Percentiles rank a stretch among this genome's conserved stretches.
These are phyloP conservation scores for Candida suzukii DNA, from an alignment of 805 yeast species.

Conservation along the genomic window DNA sequence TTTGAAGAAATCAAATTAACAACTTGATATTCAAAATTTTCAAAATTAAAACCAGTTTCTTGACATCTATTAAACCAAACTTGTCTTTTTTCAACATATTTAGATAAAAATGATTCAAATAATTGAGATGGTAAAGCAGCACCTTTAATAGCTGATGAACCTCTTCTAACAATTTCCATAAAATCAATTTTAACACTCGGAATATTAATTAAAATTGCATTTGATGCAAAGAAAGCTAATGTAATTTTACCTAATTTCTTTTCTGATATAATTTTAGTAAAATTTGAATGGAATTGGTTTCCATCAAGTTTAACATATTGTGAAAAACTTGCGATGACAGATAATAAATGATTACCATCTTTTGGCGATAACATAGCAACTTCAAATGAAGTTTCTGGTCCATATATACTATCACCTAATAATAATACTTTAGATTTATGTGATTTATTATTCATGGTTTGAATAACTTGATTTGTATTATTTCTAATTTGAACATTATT, in stretches of 20 bases:
- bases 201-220: slow-evolving; percentile 44
- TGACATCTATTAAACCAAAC: slow-evolving; percentile 37
- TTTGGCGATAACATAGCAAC: slow-evolving; percentile 57
- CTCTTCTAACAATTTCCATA: slow-evolving; percentile 36
- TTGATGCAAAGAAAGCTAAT: slow-evolving; percentile 62
- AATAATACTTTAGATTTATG: slow-evolving; percentile 32
- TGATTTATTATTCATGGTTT: slow-evolving; percentile 28
- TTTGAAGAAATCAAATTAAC: slow-evolving; percentile 54
- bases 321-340: slow-evolving; percentile 28
- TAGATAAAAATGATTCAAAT: slow-evolving; percentile 36
- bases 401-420: slow-evolving; percentile 54
- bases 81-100: slow-evolving; percentile 40
- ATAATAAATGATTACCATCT: slow-evolving; percentile 47
- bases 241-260: slow-evolving; percentile 50
- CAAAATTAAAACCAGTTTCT: slow-evolving; percentile 42
- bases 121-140: slow-evolving; percentile 39
- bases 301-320: slow-evolving; percentile 45
- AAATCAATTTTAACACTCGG: slow-evolving; percentile 52
- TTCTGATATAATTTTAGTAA: slow-evolving; percentile 34
- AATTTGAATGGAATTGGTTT: slow-evolving; percentile 32
- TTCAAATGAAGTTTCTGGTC: slow-evolving; percentile 31
- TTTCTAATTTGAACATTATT: slow-evolving; percentile 42
- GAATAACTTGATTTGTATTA: slow-evolving; percentile 31
- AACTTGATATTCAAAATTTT: slow-evolving; percentile 48
- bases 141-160: slow-evolving; percentile 31